Conservation (phyloP, 176 grass and related monocot species). For the Zoysia pacifica region DNA sequence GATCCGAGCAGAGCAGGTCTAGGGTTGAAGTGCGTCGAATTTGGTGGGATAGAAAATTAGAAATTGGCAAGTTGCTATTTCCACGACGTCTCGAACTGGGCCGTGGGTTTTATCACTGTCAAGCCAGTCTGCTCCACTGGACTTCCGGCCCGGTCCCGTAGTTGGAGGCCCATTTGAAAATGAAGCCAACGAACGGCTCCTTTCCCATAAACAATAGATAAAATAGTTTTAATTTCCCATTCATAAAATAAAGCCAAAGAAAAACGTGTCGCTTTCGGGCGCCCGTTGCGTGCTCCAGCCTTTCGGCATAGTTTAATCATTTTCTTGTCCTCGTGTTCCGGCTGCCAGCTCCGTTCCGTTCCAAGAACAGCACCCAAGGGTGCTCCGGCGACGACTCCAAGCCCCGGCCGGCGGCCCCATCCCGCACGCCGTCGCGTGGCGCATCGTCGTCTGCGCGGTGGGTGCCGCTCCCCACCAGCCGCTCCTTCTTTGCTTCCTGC, state of each 20-base stretch:
- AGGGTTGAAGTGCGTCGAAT: constrained; percentile 19
- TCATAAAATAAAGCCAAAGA: neutral
- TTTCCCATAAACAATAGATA: neutral
- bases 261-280: neutral
- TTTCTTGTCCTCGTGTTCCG: neutral
- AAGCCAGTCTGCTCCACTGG: neutral
- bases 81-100: neutral
- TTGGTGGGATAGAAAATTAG: neutral
- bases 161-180: neutral
- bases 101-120: neutral
- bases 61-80: neutral
- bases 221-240: neutral
- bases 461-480: neutral
- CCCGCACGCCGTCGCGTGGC: neutral
- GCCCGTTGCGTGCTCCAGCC: neutral
- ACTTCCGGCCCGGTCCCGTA: neutral
- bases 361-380: neutral
- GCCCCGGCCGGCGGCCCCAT: neutral
- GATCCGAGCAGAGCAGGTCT: neutral
- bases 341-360: neutral
- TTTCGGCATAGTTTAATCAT: neutral
- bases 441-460: neutral
- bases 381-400: neutral
- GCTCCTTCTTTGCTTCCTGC: neutral
- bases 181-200: neutral